Evolutionary conservation across 148 eudicot genomes (phyloP), one percentile per base, ranked within the genome.

Genomic region (Chenopodium suecicum): DNA sequence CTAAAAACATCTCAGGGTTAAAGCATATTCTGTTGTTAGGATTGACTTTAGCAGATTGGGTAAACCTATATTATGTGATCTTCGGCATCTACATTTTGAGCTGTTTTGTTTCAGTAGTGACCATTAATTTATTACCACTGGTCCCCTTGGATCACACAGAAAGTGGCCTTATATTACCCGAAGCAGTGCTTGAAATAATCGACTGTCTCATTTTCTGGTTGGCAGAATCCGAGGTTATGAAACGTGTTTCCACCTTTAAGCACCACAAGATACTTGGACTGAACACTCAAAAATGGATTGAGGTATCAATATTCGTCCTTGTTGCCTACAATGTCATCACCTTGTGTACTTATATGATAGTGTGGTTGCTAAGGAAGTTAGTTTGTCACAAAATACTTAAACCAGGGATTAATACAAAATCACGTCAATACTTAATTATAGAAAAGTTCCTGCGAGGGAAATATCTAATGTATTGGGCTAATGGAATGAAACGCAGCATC

Each of bases 151-250:
- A 78, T 20, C 52, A n/a, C 13, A 12, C 34, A 23, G 34, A 27
- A n/a, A 78, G 80, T 47, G 72, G 80, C 11, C 70, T 64, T n/a
- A n/a, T 46, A 44, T 37, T 78, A 31, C 80, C 37, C 2, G 82
- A 79, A 58, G 17, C 67, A 1, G 29, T 16, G 13, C 54, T 37
- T 7, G 82, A 79, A 54, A 70, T 79, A 22, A 32, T 58, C 68
- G 52, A 34, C 4, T 54, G 75, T 70, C 32, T 79, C 0, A 25
- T 70, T 12, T 13, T 79, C 16, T 50, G 63, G 68, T 78, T 37
- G 76, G 82, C 82, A 2, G 32, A 32, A 34, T 71, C 48, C 1
- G 58, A 47, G 60, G 75, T 69, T 12, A 19, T 52, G 16, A 79
- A 52, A 44, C 75, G 74, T 19, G 72, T 78, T 47, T 56, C 82